A percentile compares a stretch with the other conserved stretches of the same genome.
Conservation (phyloP, 257 asterid species). For the Plantago elongata region DNA sequence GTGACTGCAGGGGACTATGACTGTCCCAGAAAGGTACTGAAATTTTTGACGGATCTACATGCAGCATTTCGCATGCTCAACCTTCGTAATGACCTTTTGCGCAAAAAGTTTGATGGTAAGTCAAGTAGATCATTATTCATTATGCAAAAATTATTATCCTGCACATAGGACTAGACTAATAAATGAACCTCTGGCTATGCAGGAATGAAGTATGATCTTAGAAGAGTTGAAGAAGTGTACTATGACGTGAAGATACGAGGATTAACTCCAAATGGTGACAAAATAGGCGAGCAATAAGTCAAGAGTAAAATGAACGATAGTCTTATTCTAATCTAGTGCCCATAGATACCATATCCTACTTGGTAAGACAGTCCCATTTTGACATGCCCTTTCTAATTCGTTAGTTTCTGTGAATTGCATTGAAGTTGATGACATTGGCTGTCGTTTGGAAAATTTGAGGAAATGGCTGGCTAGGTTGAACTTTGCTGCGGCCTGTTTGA, state of each 20-base stretch:
- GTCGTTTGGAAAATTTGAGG: too few species aligned
- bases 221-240: constrained; percentile 84
- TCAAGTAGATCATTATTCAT: background rate
- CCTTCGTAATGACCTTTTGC: constrained; percentile 91
- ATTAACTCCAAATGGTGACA: constrained; percentile 36
- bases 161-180: background rate
- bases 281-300: constrained; percentile 33
- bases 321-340: too few species aligned
- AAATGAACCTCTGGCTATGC: constrained; percentile 4
- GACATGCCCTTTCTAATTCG: too few species aligned
- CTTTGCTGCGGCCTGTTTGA: too few species aligned
- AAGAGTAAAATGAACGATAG: too few species aligned
- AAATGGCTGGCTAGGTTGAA: too few species aligned
- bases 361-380: too few species aligned
- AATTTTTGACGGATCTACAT: constrained; percentile 85
- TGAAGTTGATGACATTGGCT: too few species aligned
- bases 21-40: constrained; percentile 78
- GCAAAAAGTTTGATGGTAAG: constrained; percentile 94
- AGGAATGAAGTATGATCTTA: constrained; percentile 97
- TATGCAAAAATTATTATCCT: background rate
- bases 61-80: constrained; percentile 97
- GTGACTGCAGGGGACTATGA: constrained; percentile 98
- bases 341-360: too few species aligned
- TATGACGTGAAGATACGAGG: constrained; percentile 95
- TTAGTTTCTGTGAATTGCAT: too few species aligned